Base-by-base conservation (phyloP, 2,329 filamentous ascomycete species). In the Eutypa lata region DNA sequence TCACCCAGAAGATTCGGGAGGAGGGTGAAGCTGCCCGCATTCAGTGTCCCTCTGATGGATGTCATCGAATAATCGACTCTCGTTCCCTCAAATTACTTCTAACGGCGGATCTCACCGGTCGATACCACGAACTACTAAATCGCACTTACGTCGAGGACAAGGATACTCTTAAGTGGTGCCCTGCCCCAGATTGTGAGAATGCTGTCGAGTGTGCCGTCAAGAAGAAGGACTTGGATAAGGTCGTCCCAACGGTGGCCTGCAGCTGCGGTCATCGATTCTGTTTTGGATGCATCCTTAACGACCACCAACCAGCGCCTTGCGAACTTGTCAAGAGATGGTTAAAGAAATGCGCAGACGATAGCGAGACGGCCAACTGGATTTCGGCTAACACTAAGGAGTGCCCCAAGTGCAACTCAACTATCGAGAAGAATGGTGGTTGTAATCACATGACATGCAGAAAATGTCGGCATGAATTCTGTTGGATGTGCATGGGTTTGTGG, bases 401-500 rank as follows among this genome's bases (percentile, higher is more conserved):
- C 59, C 93, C 94, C 0, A 94, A 89, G 69, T 99, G 94, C 72
- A 86, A 90, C 62, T 97, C 93, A 2, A 99, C 94, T 0, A 99
- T 99, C 44, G 94, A 99, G 74, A 99, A 99, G 82, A 99, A 99
- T n/a, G 69, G 65, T 1, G 70, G 71, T 0, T 74, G 71, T 53
- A 71, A 70, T 53, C 71, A 73, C 56, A 73, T 74, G 71, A 72
- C 68, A 0, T 73, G 71, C 57, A 54, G 63, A 11, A 63, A 65
- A 44, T 74, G 71, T 58, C 61, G 64, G 19, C 65, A 68, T 48
- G 68, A 73, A 57, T 74, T 99, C 67, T 99, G 94, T 75, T 99
- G 94, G 94, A 97, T 99, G 89, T 99, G 94, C 67, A 99, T 99
- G 94, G 94, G 94, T 0, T 78, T 96, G 1, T 99, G 94, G 94